Evolutionary conservation across 768 basidiomycete genomes (phyloP).

Genomic region (Amanita pallidorosea): DNA sequence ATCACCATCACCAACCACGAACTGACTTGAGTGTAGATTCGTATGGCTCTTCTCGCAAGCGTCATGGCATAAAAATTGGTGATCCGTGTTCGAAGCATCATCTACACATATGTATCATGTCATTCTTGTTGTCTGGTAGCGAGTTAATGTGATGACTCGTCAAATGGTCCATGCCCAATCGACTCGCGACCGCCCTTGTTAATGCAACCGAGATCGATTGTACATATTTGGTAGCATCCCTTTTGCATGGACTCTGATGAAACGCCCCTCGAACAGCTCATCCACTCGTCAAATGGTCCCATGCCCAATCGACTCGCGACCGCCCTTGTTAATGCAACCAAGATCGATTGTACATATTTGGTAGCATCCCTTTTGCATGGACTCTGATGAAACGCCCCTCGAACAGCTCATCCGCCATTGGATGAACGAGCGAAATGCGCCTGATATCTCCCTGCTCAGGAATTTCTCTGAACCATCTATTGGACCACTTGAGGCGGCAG

Average conservation of each 20-base stretch:
- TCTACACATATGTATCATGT: not conserved
- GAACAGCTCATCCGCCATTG: constrained; percentile 70
- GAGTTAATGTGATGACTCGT: too few relatives aligned
- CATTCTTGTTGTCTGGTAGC: not conserved
- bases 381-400: constrained; percentile 43
- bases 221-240: too few relatives aligned
- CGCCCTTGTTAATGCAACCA: too few relatives aligned
- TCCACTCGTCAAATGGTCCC: too few relatives aligned
- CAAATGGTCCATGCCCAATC: too few relatives aligned
- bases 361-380: not conserved
- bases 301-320: too few relatives aligned
- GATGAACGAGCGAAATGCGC: constrained; percentile 79
- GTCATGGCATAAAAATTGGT: constrained; percentile 12
- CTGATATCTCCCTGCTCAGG: constrained; percentile 72
- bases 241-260: too few relatives aligned
- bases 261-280: too few relatives aligned
- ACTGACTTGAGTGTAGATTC: constrained; percentile 14
- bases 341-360: too few relatives aligned
- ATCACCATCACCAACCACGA: not conserved
- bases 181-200: too few relatives aligned
- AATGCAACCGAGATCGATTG: too few relatives aligned
- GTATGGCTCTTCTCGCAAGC: constrained; percentile 25
- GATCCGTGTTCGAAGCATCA: too few relatives aligned
- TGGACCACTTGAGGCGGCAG: constrained; percentile 78
- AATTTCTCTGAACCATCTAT: constrained; percentile 50